Evolutionary conservation across 2,329 filamentous ascomycete species (phyloP), one percentile per base, ranked within the genome.

Genomic region (Zymoseptoria brevis): DNA sequence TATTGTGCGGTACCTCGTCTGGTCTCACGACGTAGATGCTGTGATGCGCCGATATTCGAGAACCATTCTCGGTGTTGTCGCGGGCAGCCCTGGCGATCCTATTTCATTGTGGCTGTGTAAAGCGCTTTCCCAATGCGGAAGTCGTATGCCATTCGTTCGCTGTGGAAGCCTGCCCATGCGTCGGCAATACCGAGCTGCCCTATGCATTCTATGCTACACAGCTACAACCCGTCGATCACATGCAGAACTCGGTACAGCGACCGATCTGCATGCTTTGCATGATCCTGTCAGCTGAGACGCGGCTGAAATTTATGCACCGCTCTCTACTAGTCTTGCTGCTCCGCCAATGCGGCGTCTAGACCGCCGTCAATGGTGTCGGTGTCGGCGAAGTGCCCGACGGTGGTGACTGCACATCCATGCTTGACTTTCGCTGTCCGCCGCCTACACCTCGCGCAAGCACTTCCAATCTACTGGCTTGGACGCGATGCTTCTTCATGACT

Each of bases 401-500:
- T 16, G 64, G 65, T 29, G 67, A 63, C 21, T 78, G 64, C 49
- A 79, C 63, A 73, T 93, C 89, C 53, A 92, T 74, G 45, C 89
- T 84, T 8, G 56, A 55, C 50, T 72, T 71, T 53, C 66, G 64
- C 50, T 21, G 22, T 2, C 66, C 64, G 11, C 58, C 65, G 2
- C 70, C 69, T 4, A 72, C 70, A 26, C 70, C 68, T 19, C 70
- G 60, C n/a, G 70, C 68, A 19, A 72, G 66, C 24, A 72, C 66
- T 61, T 72, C 70, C 49, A 72, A 59, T 30, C 70, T 57, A 45
- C 90, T 90, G 19, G 92, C 90, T 69, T 96, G 80, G 11, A 92
- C 81, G 50, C 90, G 85, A 76, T 96, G 93, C 66, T 93, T 89
- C 74, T 88, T 89, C 73, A 96, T 90, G 35, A 96, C 83, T 60